Conservation (phyloP, 2,329 filamentous ascomycete genomes). For the Penicillium sp. region DNA sequence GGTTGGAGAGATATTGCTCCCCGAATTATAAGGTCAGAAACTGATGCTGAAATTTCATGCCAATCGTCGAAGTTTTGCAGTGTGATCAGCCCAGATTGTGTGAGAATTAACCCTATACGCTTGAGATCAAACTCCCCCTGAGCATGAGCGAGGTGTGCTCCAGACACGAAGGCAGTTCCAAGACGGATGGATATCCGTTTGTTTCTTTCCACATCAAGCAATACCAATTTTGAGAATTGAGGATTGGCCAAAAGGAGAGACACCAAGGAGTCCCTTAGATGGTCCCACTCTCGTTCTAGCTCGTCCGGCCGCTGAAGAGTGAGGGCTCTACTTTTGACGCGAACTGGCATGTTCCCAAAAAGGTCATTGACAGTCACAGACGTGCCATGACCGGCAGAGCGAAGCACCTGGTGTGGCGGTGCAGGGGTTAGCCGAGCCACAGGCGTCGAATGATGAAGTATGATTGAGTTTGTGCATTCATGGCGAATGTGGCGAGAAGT, state of each 20-base stretch:
- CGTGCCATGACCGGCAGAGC: conserved; percentile 66
- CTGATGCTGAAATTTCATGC: conserved; percentile 69
- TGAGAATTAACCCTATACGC: conserved; percentile 56
- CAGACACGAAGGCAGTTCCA: not conserved
- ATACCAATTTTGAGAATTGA: conserved; percentile 54
- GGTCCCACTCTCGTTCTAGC: conserved; percentile 64
- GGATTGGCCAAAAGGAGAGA: conserved; percentile 72
- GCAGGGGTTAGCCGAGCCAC: conserved; percentile 65
- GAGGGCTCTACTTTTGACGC: conserved; percentile 73
- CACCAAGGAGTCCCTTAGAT: conserved; percentile 59
- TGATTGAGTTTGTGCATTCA: conserved; percentile 60
- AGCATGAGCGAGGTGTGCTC: not conserved
- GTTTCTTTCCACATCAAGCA: conserved; percentile 55
- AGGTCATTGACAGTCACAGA: conserved; percentile 73
- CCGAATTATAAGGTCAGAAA: conserved; percentile 60
- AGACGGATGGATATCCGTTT: conserved; percentile 37
- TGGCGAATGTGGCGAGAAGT: conserved; percentile 63
- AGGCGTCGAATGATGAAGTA: conserved; percentile 67
- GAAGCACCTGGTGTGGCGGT: conserved; percentile 57
- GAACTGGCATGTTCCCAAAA: conserved; percentile 87
- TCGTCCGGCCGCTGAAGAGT: conserved; percentile 53
- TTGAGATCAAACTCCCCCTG: conserved; percentile 25
- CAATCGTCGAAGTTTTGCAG: conserved; percentile 57
- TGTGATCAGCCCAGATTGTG: conserved; percentile 65
- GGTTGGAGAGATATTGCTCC: conserved; percentile 72